Conservation (phyloP, 495 filamentous ascomycete genomes). For the Elaphomyces granulatus region DNA sequence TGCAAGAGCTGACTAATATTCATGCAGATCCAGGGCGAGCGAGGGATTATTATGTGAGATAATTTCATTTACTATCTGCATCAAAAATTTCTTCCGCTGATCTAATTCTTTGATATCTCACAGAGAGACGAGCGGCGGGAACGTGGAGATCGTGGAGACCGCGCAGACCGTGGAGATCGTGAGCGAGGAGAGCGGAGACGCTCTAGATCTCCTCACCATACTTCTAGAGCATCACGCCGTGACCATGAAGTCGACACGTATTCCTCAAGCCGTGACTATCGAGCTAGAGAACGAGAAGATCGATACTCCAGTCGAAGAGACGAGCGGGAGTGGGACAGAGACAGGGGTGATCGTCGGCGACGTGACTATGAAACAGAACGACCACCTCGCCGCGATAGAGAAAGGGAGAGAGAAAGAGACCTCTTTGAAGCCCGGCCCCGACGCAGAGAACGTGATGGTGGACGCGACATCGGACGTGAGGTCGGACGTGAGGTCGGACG, state of each 20-base stretch:
- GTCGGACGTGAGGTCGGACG: too few relatives aligned
- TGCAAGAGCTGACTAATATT: not conserved
- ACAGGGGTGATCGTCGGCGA: conserved; percentile 44
- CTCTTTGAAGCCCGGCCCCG: conserved; percentile 49
- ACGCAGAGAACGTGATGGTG: conserved; percentile 35
- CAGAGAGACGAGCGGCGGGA: conserved; percentile 39
- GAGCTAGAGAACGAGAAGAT: conserved; percentile 83
- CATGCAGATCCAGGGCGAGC: conserved; percentile 49
- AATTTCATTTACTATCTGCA: conserved; percentile 7
- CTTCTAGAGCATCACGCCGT: conserved; percentile 41
- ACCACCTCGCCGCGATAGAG: conserved; percentile 41
- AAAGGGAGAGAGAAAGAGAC: conserved; percentile 39
- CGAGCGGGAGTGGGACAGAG: conserved; percentile 58
- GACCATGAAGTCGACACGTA: conserved; percentile 75
- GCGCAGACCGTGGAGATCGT: conserved; percentile 39
- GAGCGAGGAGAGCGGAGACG: conserved; percentile 49
- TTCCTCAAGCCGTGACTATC: conserved; percentile 76
- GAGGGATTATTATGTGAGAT: conserved; percentile 62
- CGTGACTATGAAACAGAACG: conserved; percentile 44
- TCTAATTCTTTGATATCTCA: conserved; percentile 8
- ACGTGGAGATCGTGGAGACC: conserved; percentile 26
- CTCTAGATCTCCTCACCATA: conserved; percentile 60
- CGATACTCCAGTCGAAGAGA: conserved; percentile 55
- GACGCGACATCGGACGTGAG: too few relatives aligned
- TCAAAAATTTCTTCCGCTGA: not conserved